Percentiles rank a stretch among this genome's conserved stretches.
Conservation (phyloP, 768 basidiomycete species). For the Psilocybe tampanensis region DNA sequence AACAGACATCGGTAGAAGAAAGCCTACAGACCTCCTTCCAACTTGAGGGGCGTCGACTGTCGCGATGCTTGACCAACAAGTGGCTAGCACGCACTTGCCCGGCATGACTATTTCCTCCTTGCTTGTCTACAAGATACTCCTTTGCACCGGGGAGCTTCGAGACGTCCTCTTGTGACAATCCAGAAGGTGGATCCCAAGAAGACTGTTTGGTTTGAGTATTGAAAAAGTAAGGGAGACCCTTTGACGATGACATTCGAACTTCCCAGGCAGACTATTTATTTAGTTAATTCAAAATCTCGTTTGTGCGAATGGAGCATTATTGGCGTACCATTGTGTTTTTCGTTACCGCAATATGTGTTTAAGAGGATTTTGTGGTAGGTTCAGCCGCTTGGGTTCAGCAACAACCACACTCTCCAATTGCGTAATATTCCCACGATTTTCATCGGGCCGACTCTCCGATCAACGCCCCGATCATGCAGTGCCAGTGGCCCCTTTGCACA, state of each 20-base stretch:
- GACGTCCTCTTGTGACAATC: slow-evolving; percentile 63
- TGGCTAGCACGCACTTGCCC: slow-evolving; percentile 91
- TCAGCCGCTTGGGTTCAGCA: too few relatives aligned
- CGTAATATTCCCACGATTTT: too few relatives aligned
- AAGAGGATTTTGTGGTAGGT: too few relatives aligned
- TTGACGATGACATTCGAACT: slow-evolving; percentile 82
- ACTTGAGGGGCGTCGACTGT: slow-evolving; percentile 76
- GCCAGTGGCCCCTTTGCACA: too few relatives aligned
- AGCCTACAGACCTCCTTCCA: slow-evolving; percentile 75
- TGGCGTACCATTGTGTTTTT: slow-evolving; percentile 10
- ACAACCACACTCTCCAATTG: too few relatives aligned
- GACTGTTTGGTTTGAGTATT: slow-evolving; percentile 72
- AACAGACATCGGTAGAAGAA: background rate
- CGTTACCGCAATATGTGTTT: background rate
- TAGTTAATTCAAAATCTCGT: background rate
- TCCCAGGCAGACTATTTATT: slow-evolving; percentile 59
- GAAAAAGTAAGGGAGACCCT: slow-evolving; percentile 86
- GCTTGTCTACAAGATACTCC: slow-evolving; percentile 39
- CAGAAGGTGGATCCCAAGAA: slow-evolving; percentile 76
- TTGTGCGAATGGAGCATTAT: too few relatives aligned
- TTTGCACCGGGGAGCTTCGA: slow-evolving; percentile 68
- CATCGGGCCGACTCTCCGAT: too few relatives aligned
- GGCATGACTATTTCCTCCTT: slow-evolving; percentile 23
- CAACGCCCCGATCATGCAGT: too few relatives aligned
- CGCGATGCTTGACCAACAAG: slow-evolving; percentile 89